Conservation (phyloP, 352 stramenopile species). For the Peronospora belbahrii region DNA sequence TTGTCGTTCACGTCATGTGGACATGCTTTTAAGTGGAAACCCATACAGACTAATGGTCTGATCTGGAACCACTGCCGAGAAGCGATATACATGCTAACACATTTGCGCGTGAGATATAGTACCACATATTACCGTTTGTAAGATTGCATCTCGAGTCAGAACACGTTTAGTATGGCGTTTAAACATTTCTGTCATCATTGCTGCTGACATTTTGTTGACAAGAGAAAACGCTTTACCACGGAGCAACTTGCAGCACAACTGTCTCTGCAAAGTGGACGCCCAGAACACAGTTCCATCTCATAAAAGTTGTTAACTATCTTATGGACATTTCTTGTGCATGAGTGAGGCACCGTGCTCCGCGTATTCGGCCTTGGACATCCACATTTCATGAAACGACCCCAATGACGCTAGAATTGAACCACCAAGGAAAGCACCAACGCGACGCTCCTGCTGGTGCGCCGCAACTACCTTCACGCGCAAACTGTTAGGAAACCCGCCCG, state of each 20-base stretch:
- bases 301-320: slow-evolving; percentile 1
- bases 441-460: slow-evolving; percentile 54
- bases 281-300: not conserved
- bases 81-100: too few relatives aligned
- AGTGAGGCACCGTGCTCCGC: slow-evolving; percentile 94
- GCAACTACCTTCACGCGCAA: slow-evolving; percentile 67
- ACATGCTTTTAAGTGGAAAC: too few relatives aligned
- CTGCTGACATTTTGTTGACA: slow-evolving; percentile 7
- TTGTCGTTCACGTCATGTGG: too few relatives aligned
- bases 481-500: slow-evolving; percentile 26
- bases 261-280: slow-evolving; percentile 19
- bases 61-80: too few relatives aligned
- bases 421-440: slow-evolving; percentile 81
- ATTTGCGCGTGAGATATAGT: too few relatives aligned
- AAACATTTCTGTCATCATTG: too few relatives aligned
- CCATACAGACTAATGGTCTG: too few relatives aligned
- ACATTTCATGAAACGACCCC: slow-evolving; percentile 98
- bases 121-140: too few relatives aligned
- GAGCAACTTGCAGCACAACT: too few relatives aligned
- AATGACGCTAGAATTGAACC: slow-evolving; percentile 96
- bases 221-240: slow-evolving; percentile 1
- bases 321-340: slow-evolving; percentile 95
- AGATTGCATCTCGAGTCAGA: too few relatives aligned
- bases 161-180: too few relatives aligned
- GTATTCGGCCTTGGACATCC: slow-evolving; percentile 98